A percentile compares a stretch with the other conserved stretches of the same genome.
phyloP scores from a whole-genome alignment of 805 yeast species.

The Saccharomycopsis selenospora region DNA sequence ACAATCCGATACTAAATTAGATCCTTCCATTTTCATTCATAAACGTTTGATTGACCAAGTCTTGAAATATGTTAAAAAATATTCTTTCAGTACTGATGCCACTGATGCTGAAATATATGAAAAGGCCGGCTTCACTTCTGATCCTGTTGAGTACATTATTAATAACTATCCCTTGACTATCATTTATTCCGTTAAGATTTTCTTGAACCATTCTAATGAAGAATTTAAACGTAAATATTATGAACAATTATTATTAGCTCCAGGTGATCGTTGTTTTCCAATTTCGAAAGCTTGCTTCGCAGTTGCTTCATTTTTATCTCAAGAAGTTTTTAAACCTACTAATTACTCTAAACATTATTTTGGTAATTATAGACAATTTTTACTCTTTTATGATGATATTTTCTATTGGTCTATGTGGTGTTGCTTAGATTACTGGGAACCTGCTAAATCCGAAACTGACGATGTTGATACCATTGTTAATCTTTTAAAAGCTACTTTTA shows the following conservation, averaged over 20 bases:
- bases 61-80: constrained; percentile 6
- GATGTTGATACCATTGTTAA: constrained; percentile 47
- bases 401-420: constrained; percentile 34
- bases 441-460: constrained; percentile 44
- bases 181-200: constrained; percentile 46
- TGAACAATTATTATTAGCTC: constrained; percentile 54
- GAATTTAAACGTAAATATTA: constrained; percentile 54
- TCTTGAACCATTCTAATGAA: constrained; percentile 49
- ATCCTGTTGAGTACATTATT: constrained; percentile 37
- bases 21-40: constrained; percentile 5
- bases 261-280: constrained; percentile 44
- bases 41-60: constrained; percentile 11
- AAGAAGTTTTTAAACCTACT: constrained; percentile 22
- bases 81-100: background rate
- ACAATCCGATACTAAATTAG: background rate
- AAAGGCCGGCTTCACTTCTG: constrained; percentile 40
- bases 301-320: constrained; percentile 28
- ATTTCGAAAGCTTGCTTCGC: constrained; percentile 33
- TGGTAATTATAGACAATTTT: background rate
- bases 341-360: constrained; percentile 13
- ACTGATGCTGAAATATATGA: constrained; percentile 24
- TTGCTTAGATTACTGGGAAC: constrained; percentile 51
- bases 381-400: constrained; percentile 3
- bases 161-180: constrained; percentile 42
- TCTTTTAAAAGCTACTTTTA: constrained; percentile 35